These are phyloP conservation scores for Botrytis paeoniae DNA, from an alignment of 2,329 filamentous ascomycete species.

Conservation along the genomic window DNA sequence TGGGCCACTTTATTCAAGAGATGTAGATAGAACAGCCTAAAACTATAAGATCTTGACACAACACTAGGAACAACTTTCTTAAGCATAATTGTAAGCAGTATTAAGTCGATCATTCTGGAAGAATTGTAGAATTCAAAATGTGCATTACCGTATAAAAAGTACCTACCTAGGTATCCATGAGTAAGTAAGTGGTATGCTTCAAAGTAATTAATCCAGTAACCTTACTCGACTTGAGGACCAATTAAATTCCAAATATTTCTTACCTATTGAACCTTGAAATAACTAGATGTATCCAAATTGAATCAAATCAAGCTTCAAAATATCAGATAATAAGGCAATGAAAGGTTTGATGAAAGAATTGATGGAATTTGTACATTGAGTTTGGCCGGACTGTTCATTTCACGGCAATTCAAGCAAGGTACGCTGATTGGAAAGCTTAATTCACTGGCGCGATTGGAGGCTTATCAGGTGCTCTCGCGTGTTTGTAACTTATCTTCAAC, in stretches of 20 bases:
- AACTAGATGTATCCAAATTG: neutral
- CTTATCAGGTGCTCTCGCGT: constrained; percentile 6
- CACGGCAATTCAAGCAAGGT: neutral
- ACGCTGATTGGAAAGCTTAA: neutral
- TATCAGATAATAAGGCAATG: neutral
- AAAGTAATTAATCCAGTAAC: neutral
- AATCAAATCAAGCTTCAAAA: neutral
- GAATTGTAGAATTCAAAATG: neutral
- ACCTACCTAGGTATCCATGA: neutral
- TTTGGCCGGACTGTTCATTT: neutral
- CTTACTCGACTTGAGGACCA: neutral
- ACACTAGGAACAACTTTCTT: neutral
- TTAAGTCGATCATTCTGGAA: neutral
- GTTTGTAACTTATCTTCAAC: neutral
- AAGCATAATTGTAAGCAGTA: neutral
- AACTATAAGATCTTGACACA: neutral
- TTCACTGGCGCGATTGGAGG: neutral
- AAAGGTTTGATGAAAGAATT: neutral
- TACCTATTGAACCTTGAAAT: neutral
- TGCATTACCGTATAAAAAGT: neutral
- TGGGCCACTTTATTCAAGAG: neutral
- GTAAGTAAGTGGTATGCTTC: neutral
- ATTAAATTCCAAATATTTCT: neutral
- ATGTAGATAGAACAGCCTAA: neutral
- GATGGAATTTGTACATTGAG: neutral